These are phyloP conservation scores for Cadophora sp. DNA, from an alignment of 2,329 filamentous ascomycete species.

Conservation along the genomic window DNA sequence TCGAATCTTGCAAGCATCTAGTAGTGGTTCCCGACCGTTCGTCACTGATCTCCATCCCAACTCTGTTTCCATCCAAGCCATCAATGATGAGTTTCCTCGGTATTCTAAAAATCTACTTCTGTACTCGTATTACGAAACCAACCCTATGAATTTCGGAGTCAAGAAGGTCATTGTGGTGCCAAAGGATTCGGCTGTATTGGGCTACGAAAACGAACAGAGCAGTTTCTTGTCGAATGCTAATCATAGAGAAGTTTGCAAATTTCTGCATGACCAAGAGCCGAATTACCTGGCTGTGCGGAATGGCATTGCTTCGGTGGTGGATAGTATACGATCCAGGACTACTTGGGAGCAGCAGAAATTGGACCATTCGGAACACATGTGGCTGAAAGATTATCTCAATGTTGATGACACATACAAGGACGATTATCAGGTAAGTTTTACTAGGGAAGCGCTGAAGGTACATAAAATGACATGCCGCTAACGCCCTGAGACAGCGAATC, in stretches of 20 bases:
- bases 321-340: not conserved
- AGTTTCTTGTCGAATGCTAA: not conserved
- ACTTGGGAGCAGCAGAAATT: too few species aligned
- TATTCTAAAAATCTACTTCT: not conserved
- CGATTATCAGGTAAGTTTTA: too few species aligned
- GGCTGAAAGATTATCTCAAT: too few species aligned
- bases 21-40: not conserved
- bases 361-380: too few species aligned
- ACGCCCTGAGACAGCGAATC: not conserved
- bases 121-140: not conserved
- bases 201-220: too few species aligned
- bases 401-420: too few species aligned
- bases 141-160: not conserved
- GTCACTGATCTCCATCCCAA: not conserved
- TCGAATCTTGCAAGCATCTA: not conserved
- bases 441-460: too few species aligned
- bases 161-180: not conserved
- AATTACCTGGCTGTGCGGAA: not conserved
- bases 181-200: not conserved
- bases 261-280: not conserved
- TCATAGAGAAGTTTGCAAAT: not conserved
- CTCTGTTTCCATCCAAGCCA: not conserved
- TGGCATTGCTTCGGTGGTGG: not conserved
- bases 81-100: not conserved
- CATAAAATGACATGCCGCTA: too few species aligned